phyloP scores from a whole-genome alignment of 2,329 filamentous ascomycete genomes.

The Paecilomyces dactylethromorphus region DNA sequence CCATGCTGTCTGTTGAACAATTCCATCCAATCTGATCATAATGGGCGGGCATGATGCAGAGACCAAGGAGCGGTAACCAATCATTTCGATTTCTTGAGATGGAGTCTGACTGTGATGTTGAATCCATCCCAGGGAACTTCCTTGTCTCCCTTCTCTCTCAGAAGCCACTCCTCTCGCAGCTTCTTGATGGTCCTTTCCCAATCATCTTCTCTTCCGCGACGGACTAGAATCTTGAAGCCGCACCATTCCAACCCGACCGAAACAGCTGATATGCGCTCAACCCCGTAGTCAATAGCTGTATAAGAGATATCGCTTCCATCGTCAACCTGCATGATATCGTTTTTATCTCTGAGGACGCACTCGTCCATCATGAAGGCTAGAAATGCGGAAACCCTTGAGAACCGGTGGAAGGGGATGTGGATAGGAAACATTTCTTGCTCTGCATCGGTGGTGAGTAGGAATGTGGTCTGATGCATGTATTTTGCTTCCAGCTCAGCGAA shows the following conservation, averaged over 20 bases:
- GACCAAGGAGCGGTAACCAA: background rate
- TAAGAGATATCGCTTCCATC: slow-evolving; percentile 2
- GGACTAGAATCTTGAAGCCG: slow-evolving; percentile 11
- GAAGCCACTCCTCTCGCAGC: slow-evolving; percentile 6
- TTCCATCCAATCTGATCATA: too few relatives aligned
- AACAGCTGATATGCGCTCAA: slow-evolving; percentile 6
- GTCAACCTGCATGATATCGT: slow-evolving; percentile 6
- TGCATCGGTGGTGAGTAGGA: slow-evolving; percentile 11
- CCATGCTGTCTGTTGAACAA: too few relatives aligned
- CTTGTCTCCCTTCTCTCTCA: background rate
- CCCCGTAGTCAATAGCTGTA: background rate
- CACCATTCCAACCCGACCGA: slow-evolving; percentile 17
- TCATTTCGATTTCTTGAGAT: background rate
- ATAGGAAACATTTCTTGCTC: slow-evolving; percentile 11
- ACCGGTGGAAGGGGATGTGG: slow-evolving; percentile 10
- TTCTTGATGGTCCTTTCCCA: slow-evolving; percentile 7
- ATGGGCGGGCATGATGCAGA: too few relatives aligned
- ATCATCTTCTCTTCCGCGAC: slow-evolving; percentile 12
- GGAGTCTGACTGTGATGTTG: background rate
- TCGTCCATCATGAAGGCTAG: slow-evolving; percentile 10
- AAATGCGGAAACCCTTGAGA: slow-evolving; percentile 9
- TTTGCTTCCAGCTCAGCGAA: background rate
- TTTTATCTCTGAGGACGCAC: slow-evolving; percentile 7
- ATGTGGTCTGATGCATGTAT: background rate
- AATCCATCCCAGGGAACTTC: background rate